Percentiles rank a stretch among this genome's conserved stretches.
Evolutionary conservation across 352 stramenopile species (phyloP).

Genomic region (Phytophthora hybrid): DNA sequence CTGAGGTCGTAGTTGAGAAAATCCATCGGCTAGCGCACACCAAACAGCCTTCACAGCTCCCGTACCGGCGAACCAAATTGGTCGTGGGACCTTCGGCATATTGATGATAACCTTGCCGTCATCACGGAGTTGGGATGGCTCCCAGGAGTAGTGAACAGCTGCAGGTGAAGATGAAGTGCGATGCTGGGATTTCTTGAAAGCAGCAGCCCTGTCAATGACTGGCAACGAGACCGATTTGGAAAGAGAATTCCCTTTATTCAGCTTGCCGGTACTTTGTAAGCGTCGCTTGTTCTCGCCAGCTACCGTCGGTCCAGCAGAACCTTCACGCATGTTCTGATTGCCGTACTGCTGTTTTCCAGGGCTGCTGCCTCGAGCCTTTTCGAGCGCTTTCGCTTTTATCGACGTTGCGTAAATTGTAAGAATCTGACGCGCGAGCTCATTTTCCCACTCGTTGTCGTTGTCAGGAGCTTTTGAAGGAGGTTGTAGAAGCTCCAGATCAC

Average conservation of each 20-base stretch:
- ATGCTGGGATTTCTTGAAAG: conserved; percentile 2
- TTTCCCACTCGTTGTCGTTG: conserved; percentile 90
- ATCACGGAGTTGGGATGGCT: conserved; percentile 61
- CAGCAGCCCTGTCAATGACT: conserved; percentile 16
- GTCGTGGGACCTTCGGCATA: conserved; percentile 78
- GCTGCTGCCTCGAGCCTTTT: conserved; percentile 12
- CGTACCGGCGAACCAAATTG: conserved; percentile 89
- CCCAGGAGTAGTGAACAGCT: conserved; percentile 71
- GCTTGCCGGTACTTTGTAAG: background rate
- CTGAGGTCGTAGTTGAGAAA: conserved; percentile 31
- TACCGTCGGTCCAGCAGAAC: background rate
- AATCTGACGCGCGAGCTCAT: conserved; percentile 91
- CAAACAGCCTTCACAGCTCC: conserved; percentile 86
- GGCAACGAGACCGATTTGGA: conserved; percentile 31
- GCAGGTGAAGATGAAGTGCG: conserved; percentile 15
- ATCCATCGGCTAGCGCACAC: conserved; percentile 73
- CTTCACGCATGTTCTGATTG: background rate
- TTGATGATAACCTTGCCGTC: conserved; percentile 82
- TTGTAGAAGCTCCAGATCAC: conserved; percentile 65
- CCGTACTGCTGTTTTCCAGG: conserved; percentile 11
- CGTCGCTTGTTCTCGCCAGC: conserved; percentile 8
- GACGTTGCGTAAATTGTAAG: conserved; percentile 88
- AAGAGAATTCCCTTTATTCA: conserved; percentile 1
- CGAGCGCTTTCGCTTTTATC: conserved; percentile 63
- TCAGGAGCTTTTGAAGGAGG: conserved; percentile 57